Conservation (phyloP, 345 rosid genomes). For the Gossypium mustelinum region DNA sequence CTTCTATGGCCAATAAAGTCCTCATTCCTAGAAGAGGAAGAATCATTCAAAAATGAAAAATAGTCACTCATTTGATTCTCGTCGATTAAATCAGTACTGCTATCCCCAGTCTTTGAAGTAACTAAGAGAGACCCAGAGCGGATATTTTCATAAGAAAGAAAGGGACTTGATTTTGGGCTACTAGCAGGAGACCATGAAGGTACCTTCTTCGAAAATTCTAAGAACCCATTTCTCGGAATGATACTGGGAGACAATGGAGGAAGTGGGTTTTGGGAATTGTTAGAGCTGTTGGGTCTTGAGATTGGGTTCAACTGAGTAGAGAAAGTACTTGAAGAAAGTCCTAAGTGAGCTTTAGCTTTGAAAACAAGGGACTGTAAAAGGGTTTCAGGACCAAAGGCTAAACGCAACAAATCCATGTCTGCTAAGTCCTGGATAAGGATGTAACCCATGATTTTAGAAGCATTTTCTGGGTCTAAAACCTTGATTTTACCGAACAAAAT, state of each 20-base stretch:
- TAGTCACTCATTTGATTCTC: slow-evolving; percentile 59
- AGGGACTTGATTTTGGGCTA: slow-evolving; percentile 55
- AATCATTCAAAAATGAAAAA: slow-evolving; percentile 71
- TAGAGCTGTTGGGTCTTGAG: slow-evolving; percentile 34
- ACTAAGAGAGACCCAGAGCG: slow-evolving; percentile 50
- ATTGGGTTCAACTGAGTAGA: slow-evolving; percentile 47
- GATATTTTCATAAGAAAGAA: slow-evolving; percentile 49
- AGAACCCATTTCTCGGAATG: slow-evolving; percentile 29
- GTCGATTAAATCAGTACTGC: slow-evolving; percentile 48
- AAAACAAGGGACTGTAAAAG: slow-evolving; percentile 52
- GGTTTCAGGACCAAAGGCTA: slow-evolving; percentile 67
- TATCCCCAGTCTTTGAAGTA: slow-evolving; percentile 19
- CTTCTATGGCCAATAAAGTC: slow-evolving; percentile 62
- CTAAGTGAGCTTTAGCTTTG: slow-evolving; percentile 63
- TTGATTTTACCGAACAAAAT: slow-evolving; percentile 66
- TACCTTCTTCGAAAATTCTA: slow-evolving; percentile 40
- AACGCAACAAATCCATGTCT: slow-evolving; percentile 59
- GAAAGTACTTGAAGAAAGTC: slow-evolving; percentile 56
- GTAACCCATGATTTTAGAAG: slow-evolving; percentile 85
- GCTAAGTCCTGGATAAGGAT: slow-evolving; percentile 66
- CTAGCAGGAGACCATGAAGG: slow-evolving; percentile 27
- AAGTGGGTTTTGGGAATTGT: slow-evolving; percentile 42
- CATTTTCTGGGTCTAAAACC: slow-evolving; percentile 74
- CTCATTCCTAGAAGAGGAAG: slow-evolving; percentile 45
- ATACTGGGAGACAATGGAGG: slow-evolving; percentile 45